A percentile compares a stretch with the other conserved stretches of the same genome.
These are phyloP conservation scores for Cynanchum wilfordii DNA, from an alignment of 257 asterid genomes.

Conservation along the genomic window DNA sequence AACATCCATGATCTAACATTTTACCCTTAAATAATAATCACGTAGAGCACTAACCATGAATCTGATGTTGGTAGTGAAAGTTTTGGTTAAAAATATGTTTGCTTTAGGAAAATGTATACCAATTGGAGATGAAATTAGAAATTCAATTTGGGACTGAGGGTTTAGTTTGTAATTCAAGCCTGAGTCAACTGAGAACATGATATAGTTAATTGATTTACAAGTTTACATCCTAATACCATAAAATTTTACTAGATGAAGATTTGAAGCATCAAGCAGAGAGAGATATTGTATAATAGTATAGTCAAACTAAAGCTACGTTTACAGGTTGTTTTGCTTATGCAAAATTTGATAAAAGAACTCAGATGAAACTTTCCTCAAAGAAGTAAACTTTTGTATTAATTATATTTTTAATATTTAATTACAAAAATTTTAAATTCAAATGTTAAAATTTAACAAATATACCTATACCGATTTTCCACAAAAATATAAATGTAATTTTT, in stretches of 20 bases:
- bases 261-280: neutral
- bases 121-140: neutral
- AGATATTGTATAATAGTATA: neutral
- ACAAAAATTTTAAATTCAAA: no score
- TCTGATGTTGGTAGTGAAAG: neutral
- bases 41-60: neutral
- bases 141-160: neutral
- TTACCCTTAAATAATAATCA: neutral
- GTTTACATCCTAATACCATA: neutral
- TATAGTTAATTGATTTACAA: neutral
- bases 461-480: no score
- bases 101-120: neutral
- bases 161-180: neutral
- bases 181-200: neutral
- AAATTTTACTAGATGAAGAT: neutral
- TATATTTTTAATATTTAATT: no score
- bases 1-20: neutral
- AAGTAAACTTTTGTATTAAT: no score
- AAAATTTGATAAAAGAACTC: neutral
- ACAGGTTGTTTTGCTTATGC: neutral
- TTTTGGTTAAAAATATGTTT: neutral
- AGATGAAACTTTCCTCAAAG: neutral
- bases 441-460: no score
- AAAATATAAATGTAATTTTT: no score
- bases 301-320: neutral